Evolutionary conservation across 2,329 filamentous ascomycete species (phyloP).

Genomic region (Pseudopyricularia javanii): DNA sequence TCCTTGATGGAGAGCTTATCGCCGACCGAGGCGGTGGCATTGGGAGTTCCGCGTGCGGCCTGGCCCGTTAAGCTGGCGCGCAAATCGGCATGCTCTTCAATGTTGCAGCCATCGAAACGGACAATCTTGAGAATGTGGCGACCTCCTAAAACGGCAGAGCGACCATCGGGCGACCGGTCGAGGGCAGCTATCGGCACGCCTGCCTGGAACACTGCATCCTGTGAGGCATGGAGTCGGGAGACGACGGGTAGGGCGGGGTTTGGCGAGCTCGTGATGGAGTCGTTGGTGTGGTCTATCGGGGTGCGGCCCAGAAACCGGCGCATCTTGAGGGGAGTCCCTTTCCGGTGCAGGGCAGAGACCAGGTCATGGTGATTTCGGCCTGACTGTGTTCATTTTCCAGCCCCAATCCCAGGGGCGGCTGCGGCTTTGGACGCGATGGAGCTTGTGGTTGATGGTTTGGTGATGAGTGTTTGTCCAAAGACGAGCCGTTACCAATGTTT

Average conservation of each 20-base stretch:
- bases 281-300: constrained; percentile 30
- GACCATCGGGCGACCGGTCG: constrained; percentile 44
- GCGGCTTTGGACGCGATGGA: neutral
- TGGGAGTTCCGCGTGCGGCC: constrained; percentile 24
- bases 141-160: constrained; percentile 43
- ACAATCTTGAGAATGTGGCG: constrained; percentile 50
- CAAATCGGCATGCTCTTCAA: constrained; percentile 46
- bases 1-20: constrained; percentile 54
- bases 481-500: no score
- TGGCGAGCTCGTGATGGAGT: constrained; percentile 33
- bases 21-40: constrained; percentile 21
- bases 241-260: constrained; percentile 20
- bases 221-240: constrained; percentile 41
- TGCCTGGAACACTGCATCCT: constrained; percentile 39
- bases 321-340: constrained; percentile 20
- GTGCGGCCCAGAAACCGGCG: constrained; percentile 47
- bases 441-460: no score
- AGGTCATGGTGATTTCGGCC: neutral
- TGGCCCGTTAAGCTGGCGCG: constrained; percentile 33
- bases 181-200: constrained; percentile 43
- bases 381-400: neutral
- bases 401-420: neutral
- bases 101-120: constrained; percentile 36
- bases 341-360: neutral
- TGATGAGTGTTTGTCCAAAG: no score